Evolutionary conservation across 1,284 basidiomycete species (phyloP), one percentile per base, ranked within the genome.

Genomic region (Malassezia psittaci): DNA sequence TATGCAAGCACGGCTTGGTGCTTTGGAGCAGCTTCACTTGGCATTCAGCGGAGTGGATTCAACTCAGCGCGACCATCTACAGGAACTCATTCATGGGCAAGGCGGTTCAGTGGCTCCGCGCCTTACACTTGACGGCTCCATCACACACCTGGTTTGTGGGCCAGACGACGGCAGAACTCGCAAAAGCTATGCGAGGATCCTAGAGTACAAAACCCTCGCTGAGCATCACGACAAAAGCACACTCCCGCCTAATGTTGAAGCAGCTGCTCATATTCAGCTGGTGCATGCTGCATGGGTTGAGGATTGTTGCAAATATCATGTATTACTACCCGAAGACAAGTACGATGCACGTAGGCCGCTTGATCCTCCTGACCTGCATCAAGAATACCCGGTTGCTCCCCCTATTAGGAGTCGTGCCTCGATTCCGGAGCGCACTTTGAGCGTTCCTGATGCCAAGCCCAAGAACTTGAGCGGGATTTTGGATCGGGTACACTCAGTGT

Each of bases 281-380:
- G 81, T 89, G 1, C 88, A 86, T 83, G 85, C 86, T 61, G 86
- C 87, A 57, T 89, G 86, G 86, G 85, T 89, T 60, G 85, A 84
- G 83, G 87, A 88, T 63, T 87, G 79, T 34, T 60, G 86, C 9
- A 79, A 82, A 44, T 84, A 82, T 61, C 82, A 82, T 54, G 86
- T 85, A 29, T 61, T 64, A 34, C 43, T 70, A 15, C 57, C 55
- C 37, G 66, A 68, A 46, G 53, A 57, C 21, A 47, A 24, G 38
- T 70, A 70, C 48, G 61, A 63, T n/a, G 63, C 66, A 8, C 39
- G 42, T 12, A 41, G 33, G 16, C 51, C 40, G 12, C 39, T 57
- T n/a, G 50, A 45, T 3, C 18, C 35, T 8, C 46, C 40, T 42
- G 24, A 29, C 24, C 24, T 29, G 7, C 24, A 7, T 29, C 24